These are phyloP conservation scores for Orbilia quercus DNA, from an alignment of 2,329 filamentous ascomycete genomes.

Conservation along the genomic window DNA sequence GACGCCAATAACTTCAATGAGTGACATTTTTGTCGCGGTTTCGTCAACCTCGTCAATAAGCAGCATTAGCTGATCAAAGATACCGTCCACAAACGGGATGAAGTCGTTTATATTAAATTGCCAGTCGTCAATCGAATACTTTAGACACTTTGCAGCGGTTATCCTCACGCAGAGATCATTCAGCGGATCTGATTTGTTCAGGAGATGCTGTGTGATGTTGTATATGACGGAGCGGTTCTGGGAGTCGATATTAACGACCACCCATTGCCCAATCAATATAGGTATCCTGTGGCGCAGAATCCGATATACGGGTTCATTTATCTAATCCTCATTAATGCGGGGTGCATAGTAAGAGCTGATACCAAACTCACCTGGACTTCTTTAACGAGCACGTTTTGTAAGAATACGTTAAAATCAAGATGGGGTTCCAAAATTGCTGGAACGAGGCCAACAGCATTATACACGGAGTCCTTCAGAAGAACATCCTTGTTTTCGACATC, in stretches of 20 bases:
- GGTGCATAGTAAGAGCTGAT: too few species aligned
- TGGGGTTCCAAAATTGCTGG: slow-evolving; percentile 78
- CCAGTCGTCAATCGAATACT: slow-evolving; percentile 83
- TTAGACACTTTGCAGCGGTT: slow-evolving; percentile 86
- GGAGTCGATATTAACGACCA: slow-evolving; percentile 78
- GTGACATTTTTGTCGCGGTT: slow-evolving; percentile 88
- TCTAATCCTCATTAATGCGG: slow-evolving; percentile 58
- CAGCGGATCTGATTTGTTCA: slow-evolving; percentile 78
- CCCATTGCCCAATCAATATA: slow-evolving; percentile 90
- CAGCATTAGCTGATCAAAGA: slow-evolving; percentile 77
- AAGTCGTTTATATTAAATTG: slow-evolving; percentile 81
- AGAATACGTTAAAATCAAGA: slow-evolving; percentile 84
- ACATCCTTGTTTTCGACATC: slow-evolving; percentile 73
- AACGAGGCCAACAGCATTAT: slow-evolving; percentile 89
- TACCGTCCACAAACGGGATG: slow-evolving; percentile 78
- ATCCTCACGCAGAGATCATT: slow-evolving; percentile 94
- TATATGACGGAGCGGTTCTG: slow-evolving; percentile 80
- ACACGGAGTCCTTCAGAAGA: slow-evolving; percentile 90
- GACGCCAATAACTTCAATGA: slow-evolving; percentile 85
- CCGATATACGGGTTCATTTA: slow-evolving; percentile 75
- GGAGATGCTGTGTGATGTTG: slow-evolving; percentile 86
- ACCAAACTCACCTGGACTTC: slow-evolving; percentile 74
- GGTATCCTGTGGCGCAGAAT: slow-evolving; percentile 87
- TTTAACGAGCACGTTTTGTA: slow-evolving; percentile 77
- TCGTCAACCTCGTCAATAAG: slow-evolving; percentile 83